Evolutionary conservation across 305 asterid genomes (phyloP), one percentile per base, ranked within the genome.

Genomic region (Petunia hybrid): DNA sequence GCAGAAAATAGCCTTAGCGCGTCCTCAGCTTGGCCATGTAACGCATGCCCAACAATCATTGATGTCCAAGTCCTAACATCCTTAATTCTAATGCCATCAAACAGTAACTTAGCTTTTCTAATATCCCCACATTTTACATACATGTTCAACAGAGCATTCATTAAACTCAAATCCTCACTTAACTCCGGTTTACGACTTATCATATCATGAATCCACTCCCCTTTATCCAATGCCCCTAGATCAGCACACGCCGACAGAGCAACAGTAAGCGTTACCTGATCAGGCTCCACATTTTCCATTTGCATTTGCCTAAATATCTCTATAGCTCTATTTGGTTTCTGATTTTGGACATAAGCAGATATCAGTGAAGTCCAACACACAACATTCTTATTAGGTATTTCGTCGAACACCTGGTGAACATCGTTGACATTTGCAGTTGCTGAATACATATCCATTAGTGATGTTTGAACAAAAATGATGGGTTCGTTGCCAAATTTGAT

Each of bases 281-380:
- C 89, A 46, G 91, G 91, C 80, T 81, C 81, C 53, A 90, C 80
- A 40, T 85, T 83, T n/a, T 82, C 87, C 14, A 4, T 59, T 8
- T 84, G 83, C 92, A 91, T 89, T 77, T 88, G 78, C 64, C 81
- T 74, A 78, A 92, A 91, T 55, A 87, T 82, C 59, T 62, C 70
- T 60, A 89, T 63, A 1, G 78, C 91, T 13, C 80, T 84, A 9
- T 82, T 79, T 51, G 83, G 81, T 79, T 82, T 83, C 61, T 80
- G 65, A 77, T 86, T 84, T 79, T 85, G 87, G 16, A 84, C 83
- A 79, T 80, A 87, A 14, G 93, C 91, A 10, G 94, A 79, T 2
- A 92, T 82, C 79, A 92, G 60, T 39, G 94, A 86, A 66, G 85
- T 89, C 97, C 95, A 91, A 40, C 90, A 89, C 62, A 91, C 91